phyloP scores from a whole-genome alignment of 768 basidiomycete genomes.

The Suillus cothurnatus region DNA sequence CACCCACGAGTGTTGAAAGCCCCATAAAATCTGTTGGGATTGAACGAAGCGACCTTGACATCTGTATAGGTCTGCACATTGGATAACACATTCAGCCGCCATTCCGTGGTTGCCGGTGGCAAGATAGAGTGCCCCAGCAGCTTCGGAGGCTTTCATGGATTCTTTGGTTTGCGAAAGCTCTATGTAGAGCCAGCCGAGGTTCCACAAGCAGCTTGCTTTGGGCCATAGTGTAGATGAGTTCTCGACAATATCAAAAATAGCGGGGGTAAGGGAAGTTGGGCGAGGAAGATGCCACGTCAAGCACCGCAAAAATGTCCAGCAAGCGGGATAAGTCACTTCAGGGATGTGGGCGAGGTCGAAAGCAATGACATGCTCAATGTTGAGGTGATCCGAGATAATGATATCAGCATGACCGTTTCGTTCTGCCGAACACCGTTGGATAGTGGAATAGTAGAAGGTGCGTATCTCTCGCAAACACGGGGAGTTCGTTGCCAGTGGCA shows the following conservation, averaged over 20 bases:
- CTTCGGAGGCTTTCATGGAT: not conserved
- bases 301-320: too few relatives aligned
- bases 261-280: too few relatives aligned
- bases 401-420: too few relatives aligned
- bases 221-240: not conserved
- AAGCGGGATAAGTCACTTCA: too few relatives aligned
- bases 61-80: not conserved
- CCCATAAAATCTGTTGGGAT: not conserved
- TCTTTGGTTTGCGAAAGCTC: not conserved
- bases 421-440: too few relatives aligned
- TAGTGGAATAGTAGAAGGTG: too few relatives aligned
- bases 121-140: not conserved
- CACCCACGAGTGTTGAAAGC: not conserved
- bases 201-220: not conserved
- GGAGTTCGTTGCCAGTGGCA: too few relatives aligned
- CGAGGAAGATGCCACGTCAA: too few relatives aligned
- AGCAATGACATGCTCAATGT: too few relatives aligned
- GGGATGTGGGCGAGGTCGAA: too few relatives aligned
- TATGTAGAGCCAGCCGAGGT: not conserved
- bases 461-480: too few relatives aligned
- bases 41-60: not conserved
- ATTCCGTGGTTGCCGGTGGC: not conserved
- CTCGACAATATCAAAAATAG: not conserved
- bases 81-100: not conserved
- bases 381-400: too few relatives aligned